Evolutionary conservation across 2,329 filamentous ascomycete genomes (phyloP).

Genomic region (Venturia asperata): DNA sequence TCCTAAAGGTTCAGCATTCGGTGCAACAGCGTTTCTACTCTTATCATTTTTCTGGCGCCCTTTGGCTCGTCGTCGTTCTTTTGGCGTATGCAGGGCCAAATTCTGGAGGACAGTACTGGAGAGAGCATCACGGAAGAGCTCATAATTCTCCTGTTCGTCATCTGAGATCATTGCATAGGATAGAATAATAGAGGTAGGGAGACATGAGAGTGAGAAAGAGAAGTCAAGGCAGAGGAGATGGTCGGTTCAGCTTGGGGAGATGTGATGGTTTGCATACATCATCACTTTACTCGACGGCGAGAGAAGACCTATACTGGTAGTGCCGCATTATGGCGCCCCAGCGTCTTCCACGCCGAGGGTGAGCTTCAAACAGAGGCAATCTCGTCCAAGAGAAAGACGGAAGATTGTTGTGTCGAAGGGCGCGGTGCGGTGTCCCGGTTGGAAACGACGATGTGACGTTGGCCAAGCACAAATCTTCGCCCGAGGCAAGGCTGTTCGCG

Average conservation of each 20-base stretch:
- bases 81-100: slow-evolving; percentile 30
- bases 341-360: background rate
- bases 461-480: background rate
- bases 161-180: background rate
- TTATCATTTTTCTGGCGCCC: slow-evolving; percentile 7
- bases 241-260: background rate
- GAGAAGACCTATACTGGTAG: background rate
- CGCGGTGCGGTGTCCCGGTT: background rate
- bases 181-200: background rate
- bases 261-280: background rate
- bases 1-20: background rate
- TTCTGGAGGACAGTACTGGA: slow-evolving; percentile 61
- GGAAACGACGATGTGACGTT: background rate
- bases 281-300: background rate
- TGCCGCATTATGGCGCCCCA: background rate
- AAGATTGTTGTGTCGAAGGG: background rate
- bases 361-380: background rate
- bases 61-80: slow-evolving; percentile 17
- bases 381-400: background rate
- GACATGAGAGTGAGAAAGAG: background rate
- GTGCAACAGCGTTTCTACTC: slow-evolving; percentile 8
- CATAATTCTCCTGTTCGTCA: slow-evolving; percentile 47
- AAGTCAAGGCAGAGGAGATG: background rate
- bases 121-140: slow-evolving; percentile 66
- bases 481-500: background rate